Evolutionary conservation across 116 monocot genomes (phyloP).

Genomic region (Trichopus zeylanicus): DNA sequence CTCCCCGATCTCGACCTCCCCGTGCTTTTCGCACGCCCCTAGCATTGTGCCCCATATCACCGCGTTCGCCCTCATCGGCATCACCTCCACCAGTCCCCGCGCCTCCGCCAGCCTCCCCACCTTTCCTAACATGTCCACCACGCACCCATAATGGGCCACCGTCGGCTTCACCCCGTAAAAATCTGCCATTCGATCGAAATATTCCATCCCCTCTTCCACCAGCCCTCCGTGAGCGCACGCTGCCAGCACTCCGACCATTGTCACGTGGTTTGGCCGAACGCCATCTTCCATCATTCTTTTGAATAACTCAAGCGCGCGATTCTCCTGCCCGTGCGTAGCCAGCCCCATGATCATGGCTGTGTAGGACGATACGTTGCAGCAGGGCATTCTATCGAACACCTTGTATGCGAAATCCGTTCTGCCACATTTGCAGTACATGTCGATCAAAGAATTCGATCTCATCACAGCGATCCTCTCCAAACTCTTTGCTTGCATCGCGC

Average conservation of each 20-base stretch:
- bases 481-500: conserved; percentile 21
- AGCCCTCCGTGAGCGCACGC: conserved; percentile 52
- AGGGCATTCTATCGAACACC: conserved; percentile 38
- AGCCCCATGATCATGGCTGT: conserved; percentile 56
- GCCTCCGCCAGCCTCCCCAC: conserved; percentile 52
- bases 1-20: conserved; percentile 39
- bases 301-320: conserved; percentile 30
- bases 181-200: conserved; percentile 34
- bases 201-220: conserved; percentile 32
- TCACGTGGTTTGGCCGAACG: conserved; percentile 20
- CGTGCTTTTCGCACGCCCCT: conserved; percentile 47
- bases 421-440: conserved; percentile 80
- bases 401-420: conserved; percentile 44
- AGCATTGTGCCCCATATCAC: conserved; percentile 52
- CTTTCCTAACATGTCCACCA: conserved; percentile 59
- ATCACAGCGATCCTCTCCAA: conserved; percentile 14
- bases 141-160: conserved; percentile 53
- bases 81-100: conserved; percentile 26
- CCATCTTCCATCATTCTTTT: conserved; percentile 12
- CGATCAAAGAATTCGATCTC: conserved; percentile 48
- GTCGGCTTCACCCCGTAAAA: conserved; percentile 22
- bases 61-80: conserved; percentile 40
- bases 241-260: conserved; percentile 40
- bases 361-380: conserved; percentile 54
- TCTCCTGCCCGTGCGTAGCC: conserved; percentile 36